Evolutionary conservation across 495 filamentous ascomycete genomes (phyloP).

Genomic region (Trichoderma virens): DNA sequence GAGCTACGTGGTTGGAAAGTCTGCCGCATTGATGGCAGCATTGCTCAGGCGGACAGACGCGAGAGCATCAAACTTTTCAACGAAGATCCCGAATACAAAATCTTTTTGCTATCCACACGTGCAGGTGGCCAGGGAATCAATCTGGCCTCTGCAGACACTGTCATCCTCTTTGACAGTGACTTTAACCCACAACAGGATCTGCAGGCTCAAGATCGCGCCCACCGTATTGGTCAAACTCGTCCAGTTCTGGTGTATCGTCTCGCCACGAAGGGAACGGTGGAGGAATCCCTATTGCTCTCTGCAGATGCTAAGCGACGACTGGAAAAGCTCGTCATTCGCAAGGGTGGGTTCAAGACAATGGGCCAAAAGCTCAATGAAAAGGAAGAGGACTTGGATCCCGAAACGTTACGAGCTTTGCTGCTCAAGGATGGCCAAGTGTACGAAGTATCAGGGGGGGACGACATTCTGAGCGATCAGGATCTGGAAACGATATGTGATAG

Average conservation of each 20-base stretch:
- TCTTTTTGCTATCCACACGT: conserved; percentile 84
- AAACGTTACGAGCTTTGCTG: conserved; percentile 52
- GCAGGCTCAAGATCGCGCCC: conserved; percentile 90
- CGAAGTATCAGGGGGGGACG: conserved; percentile 44
- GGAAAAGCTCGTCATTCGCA: conserved; percentile 92
- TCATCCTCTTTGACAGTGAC: conserved; percentile 91
- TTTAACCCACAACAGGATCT: conserved; percentile 99
- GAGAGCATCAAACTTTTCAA: conserved; percentile 86
- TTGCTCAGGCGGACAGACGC: conserved; percentile 71
- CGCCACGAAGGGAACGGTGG: conserved; percentile 86
- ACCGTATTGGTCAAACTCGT: conserved; percentile 86
- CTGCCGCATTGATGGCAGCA: conserved; percentile 88
- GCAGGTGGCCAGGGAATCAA: conserved; percentile 97
- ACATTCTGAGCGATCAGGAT: conserved; percentile 70
- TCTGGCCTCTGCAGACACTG: conserved; percentile 91
- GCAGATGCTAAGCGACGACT: conserved; percentile 91
- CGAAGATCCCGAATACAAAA: conserved; percentile 52
- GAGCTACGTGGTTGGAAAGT: conserved; percentile 65
- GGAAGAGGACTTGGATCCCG: conserved; percentile 47
- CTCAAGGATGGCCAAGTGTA: conserved; percentile 59
- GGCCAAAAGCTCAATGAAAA: conserved; percentile 42
- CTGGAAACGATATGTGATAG: conserved; percentile 68
- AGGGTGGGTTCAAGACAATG: conserved; percentile 64
- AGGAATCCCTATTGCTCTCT: conserved; percentile 78
- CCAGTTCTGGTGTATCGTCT: conserved; percentile 94